These are phyloP conservation scores for Tetrahymena thermophila DNA, from an alignment of 73 alveolate genomes.

Conservation along the genomic window DNA sequence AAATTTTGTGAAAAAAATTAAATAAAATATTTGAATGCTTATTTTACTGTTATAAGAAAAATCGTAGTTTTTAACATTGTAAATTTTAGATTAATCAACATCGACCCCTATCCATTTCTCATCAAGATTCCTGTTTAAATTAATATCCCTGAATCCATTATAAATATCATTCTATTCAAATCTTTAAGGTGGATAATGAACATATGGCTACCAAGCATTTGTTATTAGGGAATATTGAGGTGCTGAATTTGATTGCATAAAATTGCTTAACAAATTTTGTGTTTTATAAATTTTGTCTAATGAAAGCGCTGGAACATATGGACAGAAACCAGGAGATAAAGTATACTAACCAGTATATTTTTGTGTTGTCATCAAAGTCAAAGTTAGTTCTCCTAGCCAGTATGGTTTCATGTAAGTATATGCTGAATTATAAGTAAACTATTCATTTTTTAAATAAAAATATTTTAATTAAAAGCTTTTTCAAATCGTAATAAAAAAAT, in stretches of 20 bases:
- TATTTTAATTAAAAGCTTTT: no score
- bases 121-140: not conserved
- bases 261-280: not conserved
- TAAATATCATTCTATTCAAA: no score
- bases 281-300: not conserved
- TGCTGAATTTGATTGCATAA: not conserved
- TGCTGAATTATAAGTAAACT: slow-evolving; percentile 32
- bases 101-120: not conserved
- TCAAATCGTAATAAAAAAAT: no score
- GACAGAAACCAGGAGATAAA: slow-evolving; percentile 44
- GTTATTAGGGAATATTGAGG: not conserved
- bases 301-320: slow-evolving; percentile 19
- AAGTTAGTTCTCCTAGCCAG: slow-evolving; percentile 40
- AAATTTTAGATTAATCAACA: not conserved
- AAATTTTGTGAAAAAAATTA: not conserved
- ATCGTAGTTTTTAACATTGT: not conserved
- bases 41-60: not conserved
- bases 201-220: not conserved
- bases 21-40: not conserved
- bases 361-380: slow-evolving; percentile 17
- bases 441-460: not conserved
- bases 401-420: slow-evolving; percentile 35
- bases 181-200: not conserved
- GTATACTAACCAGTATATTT: slow-evolving; percentile 1
- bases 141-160: not conserved